Base-by-base conservation (phyloP, 495 filamentous ascomycete species). In the Polyplosphaeria fusca region DNA sequence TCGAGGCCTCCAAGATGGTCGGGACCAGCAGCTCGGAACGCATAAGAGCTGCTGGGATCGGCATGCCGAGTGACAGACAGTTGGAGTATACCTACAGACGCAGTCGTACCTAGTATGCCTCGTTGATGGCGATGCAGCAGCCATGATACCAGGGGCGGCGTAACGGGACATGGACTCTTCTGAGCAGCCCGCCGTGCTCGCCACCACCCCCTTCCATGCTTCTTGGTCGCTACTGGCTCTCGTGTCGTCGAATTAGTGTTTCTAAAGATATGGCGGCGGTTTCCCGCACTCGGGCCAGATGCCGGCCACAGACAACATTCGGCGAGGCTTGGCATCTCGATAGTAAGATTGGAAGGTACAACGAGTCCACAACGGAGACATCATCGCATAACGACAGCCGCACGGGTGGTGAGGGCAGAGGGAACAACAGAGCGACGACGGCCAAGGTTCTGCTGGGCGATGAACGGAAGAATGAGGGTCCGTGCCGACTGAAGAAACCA, bases 161-260 rank as follows among this genome's bases (percentile, higher is more conserved):
- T 7, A 35, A 35, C 30, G 30, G 30, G 30, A 7, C 14, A 35
- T 35, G 7, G 30, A 35, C 30, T 7, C 30, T 14, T 14, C 30
- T 35, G 7, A 7, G 44, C 26, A 16, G 4, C 22, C 25, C 4
- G 4, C 20, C 37, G 41, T 40, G 48, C 52, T 56, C 24, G 42
- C 52, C 52, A 27, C 52, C 7, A 12, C 20, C 9, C 4, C 22
- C 1, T 13, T 38, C 52, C 22, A 32, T 25, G 19, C 44, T 28
- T 28, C 43, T 32, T 7, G 14, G 30, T 46, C 16, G 25, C 42
- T 24, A 18, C 5, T 28, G 4, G 43, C 42, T 19, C 32, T 58
- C 55, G 55, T 58, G 55, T 51, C 55, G 55, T 56, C 39, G 48
- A 46, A 41, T 52, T 53, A 60, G 56, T 41, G 56, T 52, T 60